These are phyloP conservation scores for Hippophae gyantsensis DNA, from an alignment of 306 rosid species.

Conservation along the genomic window DNA sequence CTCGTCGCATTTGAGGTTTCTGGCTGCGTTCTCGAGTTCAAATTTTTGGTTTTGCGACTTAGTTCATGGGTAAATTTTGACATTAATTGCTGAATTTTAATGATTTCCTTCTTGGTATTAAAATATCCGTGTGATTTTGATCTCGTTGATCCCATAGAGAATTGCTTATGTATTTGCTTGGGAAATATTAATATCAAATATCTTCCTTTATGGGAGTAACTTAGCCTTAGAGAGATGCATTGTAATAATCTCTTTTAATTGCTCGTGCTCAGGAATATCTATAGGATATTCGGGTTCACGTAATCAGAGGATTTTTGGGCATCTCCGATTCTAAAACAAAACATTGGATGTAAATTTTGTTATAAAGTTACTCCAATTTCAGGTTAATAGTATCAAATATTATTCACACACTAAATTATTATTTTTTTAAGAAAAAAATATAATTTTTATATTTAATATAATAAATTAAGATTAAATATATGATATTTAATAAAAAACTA, in stretches of 20 bases:
- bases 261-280: too few relatives aligned
- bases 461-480: too few relatives aligned
- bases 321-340: too few relatives aligned
- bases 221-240: too few relatives aligned
- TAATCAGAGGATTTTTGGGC: constrained; percentile 3
- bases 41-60: neutral
- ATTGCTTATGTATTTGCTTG: neutral
- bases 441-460: too few relatives aligned
- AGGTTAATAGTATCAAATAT: too few relatives aligned
- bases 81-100: constrained; percentile 11
- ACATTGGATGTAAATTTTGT: too few relatives aligned
- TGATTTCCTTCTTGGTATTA: neutral
- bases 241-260: too few relatives aligned
- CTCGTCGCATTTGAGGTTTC: constrained; percentile 6
- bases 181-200: neutral
- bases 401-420: too few relatives aligned
- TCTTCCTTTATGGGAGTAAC: neutral
- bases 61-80: neutral
- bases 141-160: constrained; percentile 16
- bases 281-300: neutral
- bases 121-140: constrained; percentile 10
- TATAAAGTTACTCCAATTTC: too few relatives aligned
- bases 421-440: too few relatives aligned
- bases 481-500: too few relatives aligned
- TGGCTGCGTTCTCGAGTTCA: neutral